Percentiles rank a stretch among this genome's conserved stretches.
Conservation (phyloP, 441 rosid species). For the Bocquillonia castaneifolia region DNA sequence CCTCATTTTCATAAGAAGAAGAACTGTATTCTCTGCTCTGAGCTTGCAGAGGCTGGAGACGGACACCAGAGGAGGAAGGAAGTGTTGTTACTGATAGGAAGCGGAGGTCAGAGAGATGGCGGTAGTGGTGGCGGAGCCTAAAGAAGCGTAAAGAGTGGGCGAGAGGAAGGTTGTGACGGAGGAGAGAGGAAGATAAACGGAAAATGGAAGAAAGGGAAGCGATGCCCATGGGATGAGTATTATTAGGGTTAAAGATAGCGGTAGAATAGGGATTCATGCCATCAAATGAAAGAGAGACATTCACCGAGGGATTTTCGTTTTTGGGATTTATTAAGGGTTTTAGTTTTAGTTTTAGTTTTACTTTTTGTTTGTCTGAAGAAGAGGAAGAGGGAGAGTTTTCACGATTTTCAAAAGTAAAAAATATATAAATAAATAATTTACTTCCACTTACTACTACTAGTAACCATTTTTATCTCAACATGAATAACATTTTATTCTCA, state of each 20-base stretch:
- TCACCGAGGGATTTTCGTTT: conserved; percentile 15
- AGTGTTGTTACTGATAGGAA: conserved; percentile 4
- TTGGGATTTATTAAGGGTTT: conserved; percentile 12
- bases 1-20: background rate
- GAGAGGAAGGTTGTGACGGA: conserved; percentile 30
- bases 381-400: background rate
- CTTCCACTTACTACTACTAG: no score
- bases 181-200: conserved; percentile 50
- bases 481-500: no score
- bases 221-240: conserved; percentile 43
- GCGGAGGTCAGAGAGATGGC: conserved; percentile 18
- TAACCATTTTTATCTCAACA: no score
- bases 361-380: background rate
- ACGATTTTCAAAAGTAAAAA: background rate
- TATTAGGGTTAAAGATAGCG: conserved; percentile 21
- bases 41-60: background rate
- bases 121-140: conserved; percentile 24
- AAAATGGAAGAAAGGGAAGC: conserved; percentile 48
- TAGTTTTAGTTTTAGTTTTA: background rate
- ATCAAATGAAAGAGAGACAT: conserved; percentile 1
- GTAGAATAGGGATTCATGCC: conserved; percentile 38
- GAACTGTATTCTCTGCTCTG: conserved; percentile 6
- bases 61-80: background rate
- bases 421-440: no score
- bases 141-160: conserved; percentile 19